Conservation (phyloP, 805 yeast genomes). For the Wickerhamomyces subpelliculosus region DNA sequence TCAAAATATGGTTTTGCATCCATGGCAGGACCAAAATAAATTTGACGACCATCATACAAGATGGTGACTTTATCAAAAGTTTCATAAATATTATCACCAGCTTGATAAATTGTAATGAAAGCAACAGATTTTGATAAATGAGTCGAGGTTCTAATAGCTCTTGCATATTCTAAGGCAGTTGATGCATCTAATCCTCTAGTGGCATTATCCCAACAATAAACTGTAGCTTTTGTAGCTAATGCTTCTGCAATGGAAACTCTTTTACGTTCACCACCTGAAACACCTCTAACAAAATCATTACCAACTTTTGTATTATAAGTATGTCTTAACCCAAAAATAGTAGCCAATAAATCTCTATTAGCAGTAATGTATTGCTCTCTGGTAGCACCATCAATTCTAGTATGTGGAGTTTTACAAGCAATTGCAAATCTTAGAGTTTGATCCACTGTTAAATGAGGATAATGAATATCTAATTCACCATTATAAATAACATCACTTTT, state of each 20-base stretch:
- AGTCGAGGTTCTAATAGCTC: slow-evolving; percentile 60
- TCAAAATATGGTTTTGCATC: slow-evolving; percentile 52
- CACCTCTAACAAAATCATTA: slow-evolving; percentile 59
- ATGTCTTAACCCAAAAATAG: slow-evolving; percentile 54
- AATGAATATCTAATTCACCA: slow-evolving; percentile 64
- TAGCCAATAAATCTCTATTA: slow-evolving; percentile 41
- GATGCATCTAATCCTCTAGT: slow-evolving; percentile 84
- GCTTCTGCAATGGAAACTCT: slow-evolving; percentile 82
- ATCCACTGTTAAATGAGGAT: slow-evolving; percentile 70
- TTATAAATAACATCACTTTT: slow-evolving; percentile 52
- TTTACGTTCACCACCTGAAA: slow-evolving; percentile 82
- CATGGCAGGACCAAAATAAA: slow-evolving; percentile 54
- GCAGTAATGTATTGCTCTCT: slow-evolving; percentile 41
- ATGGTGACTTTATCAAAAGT: slow-evolving; percentile 58
- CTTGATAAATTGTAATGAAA: slow-evolving; percentile 64
- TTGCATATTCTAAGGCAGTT: slow-evolving; percentile 69
- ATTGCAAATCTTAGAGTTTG: slow-evolving; percentile 69
- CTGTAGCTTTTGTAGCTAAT: slow-evolving; percentile 52
- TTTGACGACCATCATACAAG: slow-evolving; percentile 52
- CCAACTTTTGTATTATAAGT: slow-evolving; percentile 57
- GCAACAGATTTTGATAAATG: slow-evolving; percentile 46
- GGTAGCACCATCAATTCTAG: slow-evolving; percentile 39
- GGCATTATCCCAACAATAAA: slow-evolving; percentile 75
- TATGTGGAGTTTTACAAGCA: slow-evolving; percentile 58
- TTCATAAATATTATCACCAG: slow-evolving; percentile 59